Evolutionary conservation across 257 asterid species (phyloP).

Genomic region (Forsythia viridissima): DNA sequence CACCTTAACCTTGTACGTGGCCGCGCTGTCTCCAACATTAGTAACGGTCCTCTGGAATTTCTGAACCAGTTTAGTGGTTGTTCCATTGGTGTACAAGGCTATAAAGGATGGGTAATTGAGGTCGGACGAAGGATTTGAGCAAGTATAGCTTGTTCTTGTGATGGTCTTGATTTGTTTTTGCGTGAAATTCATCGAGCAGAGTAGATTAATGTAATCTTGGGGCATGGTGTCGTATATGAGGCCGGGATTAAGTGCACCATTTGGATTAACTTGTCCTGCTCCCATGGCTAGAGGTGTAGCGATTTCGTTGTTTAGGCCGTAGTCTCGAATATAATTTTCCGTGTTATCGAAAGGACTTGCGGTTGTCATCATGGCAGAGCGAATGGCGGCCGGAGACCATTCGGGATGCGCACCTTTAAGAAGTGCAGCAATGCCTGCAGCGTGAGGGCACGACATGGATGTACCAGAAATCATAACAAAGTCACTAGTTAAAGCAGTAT

Average conservation of each 20-base stretch:
- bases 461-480: slow-evolving; percentile 32
- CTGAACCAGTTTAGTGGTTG: neutral
- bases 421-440: slow-evolving; percentile 46
- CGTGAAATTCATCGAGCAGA: slow-evolving; percentile 48
- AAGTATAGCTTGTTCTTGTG: slow-evolving; percentile 24
- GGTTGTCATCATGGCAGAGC: slow-evolving; percentile 46
- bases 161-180: slow-evolving; percentile 32
- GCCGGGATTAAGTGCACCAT: slow-evolving; percentile 49
- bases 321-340: slow-evolving; percentile 18
- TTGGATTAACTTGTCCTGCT: slow-evolving; percentile 49
- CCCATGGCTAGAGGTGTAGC: slow-evolving; percentile 50
- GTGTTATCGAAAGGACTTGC: slow-evolving; percentile 40
- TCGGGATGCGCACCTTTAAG: slow-evolving; percentile 42
- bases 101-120: slow-evolving; percentile 52
- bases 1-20: slow-evolving; percentile 24
- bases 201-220: slow-evolving; percentile 39
- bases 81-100: slow-evolving; percentile 20
- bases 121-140: slow-evolving; percentile 32
- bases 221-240: slow-evolving; percentile 35
- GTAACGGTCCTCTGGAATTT: slow-evolving; percentile 39
- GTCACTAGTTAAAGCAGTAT: slow-evolving; percentile 18
- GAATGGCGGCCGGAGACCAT: slow-evolving; percentile 53
- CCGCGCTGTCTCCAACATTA: slow-evolving; percentile 32
- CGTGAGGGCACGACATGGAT: slow-evolving; percentile 52
- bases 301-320: neutral